Evolutionary conservation across 768 basidiomycete species (phyloP).

Genomic region (Gymnopilus junonius): DNA sequence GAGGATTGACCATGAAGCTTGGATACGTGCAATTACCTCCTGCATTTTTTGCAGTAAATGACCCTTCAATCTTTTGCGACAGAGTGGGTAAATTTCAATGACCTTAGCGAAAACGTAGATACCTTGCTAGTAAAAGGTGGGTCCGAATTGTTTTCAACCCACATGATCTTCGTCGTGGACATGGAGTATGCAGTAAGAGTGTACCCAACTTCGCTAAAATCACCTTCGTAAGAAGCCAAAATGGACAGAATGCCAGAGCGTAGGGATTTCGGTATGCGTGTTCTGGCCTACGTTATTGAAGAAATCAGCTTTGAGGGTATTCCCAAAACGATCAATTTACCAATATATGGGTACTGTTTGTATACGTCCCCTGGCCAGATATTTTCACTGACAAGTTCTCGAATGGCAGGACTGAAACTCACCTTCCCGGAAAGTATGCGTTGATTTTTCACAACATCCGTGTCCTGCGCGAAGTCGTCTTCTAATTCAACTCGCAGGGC

Average conservation of each 20-base stretch:
- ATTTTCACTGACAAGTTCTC: not conserved
- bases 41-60: slow-evolving; percentile 69
- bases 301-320: not conserved
- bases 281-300: slow-evolving; percentile 34
- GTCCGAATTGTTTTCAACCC: slow-evolving; percentile 46
- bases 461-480: slow-evolving; percentile 36
- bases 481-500: slow-evolving; percentile 61
- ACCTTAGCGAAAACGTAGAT: not conserved
- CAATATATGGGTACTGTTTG: slow-evolving; percentile 55
- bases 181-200: slow-evolving; percentile 66
- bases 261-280: slow-evolving; percentile 37
- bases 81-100: not conserved
- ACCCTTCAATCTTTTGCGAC: slow-evolving; percentile 54
- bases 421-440: slow-evolving; percentile 45
- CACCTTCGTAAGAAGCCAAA: slow-evolving; percentile 72
- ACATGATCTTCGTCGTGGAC: slow-evolving; percentile 37
- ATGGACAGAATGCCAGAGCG: slow-evolving; percentile 52
- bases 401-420: slow-evolving; percentile 1
- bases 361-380: slow-evolving; percentile 47
- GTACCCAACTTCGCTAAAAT: slow-evolving; percentile 62
- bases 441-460: slow-evolving; percentile 26
- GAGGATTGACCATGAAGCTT: slow-evolving; percentile 90
- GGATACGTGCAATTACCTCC: slow-evolving; percentile 85
- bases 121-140: slow-evolving; percentile 49
- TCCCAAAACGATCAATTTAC: slow-evolving; percentile 28